Conservation (phyloP, 192 early-diverging fungal genomes). For the Coemansia sp. region DNA sequence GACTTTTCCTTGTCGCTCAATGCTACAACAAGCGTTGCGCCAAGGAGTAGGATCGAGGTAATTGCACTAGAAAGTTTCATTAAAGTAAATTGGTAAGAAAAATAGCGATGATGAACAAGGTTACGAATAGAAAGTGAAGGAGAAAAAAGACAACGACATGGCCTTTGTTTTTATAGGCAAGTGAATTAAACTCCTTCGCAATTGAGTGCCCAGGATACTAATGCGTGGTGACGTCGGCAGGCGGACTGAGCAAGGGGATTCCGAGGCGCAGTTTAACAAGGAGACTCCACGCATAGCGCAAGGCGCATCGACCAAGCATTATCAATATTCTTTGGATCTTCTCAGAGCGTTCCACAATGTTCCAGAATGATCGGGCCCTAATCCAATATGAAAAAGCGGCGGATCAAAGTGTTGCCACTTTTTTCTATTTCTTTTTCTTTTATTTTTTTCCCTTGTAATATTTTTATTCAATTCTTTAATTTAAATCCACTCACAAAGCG, state of each 20-base stretch:
- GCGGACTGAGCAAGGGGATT: slow-evolving; percentile 1
- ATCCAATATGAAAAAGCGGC: neutral
- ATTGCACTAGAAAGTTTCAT: slow-evolving; percentile 1
- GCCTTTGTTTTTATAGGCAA: neutral
- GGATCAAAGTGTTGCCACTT: neutral
- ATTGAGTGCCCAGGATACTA: neutral
- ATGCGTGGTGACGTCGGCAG: slow-evolving; percentile 4
- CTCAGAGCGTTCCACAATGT: neutral
- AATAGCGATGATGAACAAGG: neutral
- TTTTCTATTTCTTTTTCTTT: neutral
- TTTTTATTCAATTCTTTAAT: neutral
- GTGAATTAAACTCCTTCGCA: neutral
- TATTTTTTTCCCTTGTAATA: neutral
- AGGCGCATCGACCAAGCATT: neutral
- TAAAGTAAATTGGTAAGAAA: neutral
- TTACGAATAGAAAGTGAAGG: neutral
- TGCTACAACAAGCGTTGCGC: slow-evolving; percentile 6
- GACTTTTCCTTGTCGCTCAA: slow-evolving; percentile 34
- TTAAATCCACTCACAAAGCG: neutral
- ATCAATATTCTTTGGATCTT: neutral
- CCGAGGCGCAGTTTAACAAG: neutral
- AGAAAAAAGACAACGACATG: neutral
- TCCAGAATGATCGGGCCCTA: neutral
- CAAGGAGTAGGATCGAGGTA: neutral
- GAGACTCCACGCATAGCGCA: neutral